phyloP scores from a whole-genome alignment of 768 basidiomycete species.

The Exidia glandulosa region DNA sequence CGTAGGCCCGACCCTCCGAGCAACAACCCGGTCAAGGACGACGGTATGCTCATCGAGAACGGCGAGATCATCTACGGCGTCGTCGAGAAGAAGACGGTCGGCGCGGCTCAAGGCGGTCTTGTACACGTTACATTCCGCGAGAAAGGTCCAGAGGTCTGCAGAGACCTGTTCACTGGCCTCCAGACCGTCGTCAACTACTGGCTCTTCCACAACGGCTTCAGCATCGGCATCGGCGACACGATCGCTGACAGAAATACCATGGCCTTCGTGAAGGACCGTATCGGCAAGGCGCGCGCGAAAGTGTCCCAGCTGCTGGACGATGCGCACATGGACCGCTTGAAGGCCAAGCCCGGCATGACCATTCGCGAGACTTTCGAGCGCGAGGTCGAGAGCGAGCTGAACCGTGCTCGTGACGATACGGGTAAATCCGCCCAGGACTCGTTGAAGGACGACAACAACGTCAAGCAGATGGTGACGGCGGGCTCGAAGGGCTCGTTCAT shows the following conservation, averaged over 20 bases:
- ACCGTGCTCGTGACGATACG: conserved; percentile 88
- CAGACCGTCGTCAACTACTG: conserved; percentile 97
- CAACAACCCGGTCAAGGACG: conserved; percentile 75
- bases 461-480: conserved; percentile 99
- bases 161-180: conserved; percentile 82
- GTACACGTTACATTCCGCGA: conserved; percentile 96
- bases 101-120: conserved; percentile 86
- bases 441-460: conserved; percentile 98
- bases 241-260: conserved; percentile 88
- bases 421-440: conserved; percentile 96
- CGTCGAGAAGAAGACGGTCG: conserved; percentile 98
- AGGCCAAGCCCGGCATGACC: conserved; percentile 94
- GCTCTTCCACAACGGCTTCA: conserved; percentile 98
- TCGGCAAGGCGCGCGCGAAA: conserved; percentile 66
- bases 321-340: conserved; percentile 77
- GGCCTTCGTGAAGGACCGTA: conserved; percentile 73
- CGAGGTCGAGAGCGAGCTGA: conserved; percentile 80
- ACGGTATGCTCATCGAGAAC: conserved; percentile 93
- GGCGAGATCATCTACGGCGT: conserved; percentile 92
- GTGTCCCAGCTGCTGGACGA: conserved; percentile 73
- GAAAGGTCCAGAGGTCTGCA: conserved; percentile 86
- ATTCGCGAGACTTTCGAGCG: conserved; percentile 98
- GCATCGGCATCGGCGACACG: conserved; percentile 97
- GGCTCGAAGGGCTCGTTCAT: conserved; percentile 99
- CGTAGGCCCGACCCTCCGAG: conserved; percentile 72